Conservation (phyloP, 2,329 filamentous ascomycete genomes). For the Scopulariopsis brevicaulis region DNA sequence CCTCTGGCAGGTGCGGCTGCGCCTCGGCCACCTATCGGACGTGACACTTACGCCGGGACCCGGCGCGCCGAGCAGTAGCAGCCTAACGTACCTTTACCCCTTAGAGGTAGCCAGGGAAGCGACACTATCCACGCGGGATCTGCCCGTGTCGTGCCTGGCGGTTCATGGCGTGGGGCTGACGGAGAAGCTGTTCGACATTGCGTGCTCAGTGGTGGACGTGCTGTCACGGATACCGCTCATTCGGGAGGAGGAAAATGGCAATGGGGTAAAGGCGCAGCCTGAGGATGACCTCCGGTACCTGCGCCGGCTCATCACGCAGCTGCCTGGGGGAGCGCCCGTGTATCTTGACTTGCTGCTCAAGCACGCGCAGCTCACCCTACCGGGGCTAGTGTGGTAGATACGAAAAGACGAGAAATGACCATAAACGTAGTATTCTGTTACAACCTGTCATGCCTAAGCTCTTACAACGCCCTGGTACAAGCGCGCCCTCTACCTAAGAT, state of each 20-base stretch:
- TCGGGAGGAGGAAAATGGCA: conserved; percentile 13
- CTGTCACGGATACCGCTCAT: conserved; percentile 25
- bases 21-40: conserved; percentile 26
- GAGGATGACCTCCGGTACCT: conserved; percentile 26
- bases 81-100: conserved; percentile 29
- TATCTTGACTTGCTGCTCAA: conserved; percentile 27
- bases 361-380: conserved; percentile 23
- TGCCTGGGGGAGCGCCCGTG: conserved; percentile 23
- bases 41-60: conserved; percentile 6
- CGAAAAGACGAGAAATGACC: neutral
- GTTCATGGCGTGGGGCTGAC: conserved; percentile 33
- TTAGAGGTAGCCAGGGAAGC: conserved; percentile 28
- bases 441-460: neutral
- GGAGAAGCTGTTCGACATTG: conserved; percentile 33
- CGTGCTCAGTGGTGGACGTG: conserved; percentile 30
- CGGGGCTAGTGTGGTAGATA: conserved; percentile 6
- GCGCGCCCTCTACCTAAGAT: neutral
- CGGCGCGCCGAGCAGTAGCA: conserved; percentile 12
- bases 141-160: conserved; percentile 24
- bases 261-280: conserved; percentile 13
- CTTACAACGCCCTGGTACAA: neutral
- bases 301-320: conserved; percentile 20
- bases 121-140: conserved; percentile 22
- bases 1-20: conserved; percentile 31
- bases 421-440: neutral